phyloP scores from a whole-genome alignment of 345 rosid genomes.

The Melaleuca alternifolia region DNA sequence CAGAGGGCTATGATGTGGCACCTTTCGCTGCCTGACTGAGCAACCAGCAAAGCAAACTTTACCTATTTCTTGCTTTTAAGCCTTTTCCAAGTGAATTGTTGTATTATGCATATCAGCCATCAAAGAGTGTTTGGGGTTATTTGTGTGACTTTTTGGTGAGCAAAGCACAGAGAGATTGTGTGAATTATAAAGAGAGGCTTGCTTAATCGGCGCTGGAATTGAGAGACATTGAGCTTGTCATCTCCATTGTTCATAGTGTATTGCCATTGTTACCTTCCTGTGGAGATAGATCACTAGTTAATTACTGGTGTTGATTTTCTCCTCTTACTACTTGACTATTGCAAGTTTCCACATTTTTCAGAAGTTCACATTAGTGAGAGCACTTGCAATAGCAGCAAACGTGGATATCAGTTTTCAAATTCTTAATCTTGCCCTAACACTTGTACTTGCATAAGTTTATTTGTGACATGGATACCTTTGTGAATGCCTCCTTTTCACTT shows the following conservation, averaged over 20 bases:
- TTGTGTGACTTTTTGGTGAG: background rate
- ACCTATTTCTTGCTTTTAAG: background rate
- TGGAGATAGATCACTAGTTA: background rate
- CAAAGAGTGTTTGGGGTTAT: background rate
- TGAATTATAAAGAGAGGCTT: background rate
- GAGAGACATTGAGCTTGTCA: background rate
- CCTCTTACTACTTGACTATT: background rate
- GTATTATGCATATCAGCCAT: background rate
- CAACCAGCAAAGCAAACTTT: background rate
- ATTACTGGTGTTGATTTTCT: background rate
- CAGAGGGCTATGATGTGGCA: background rate
- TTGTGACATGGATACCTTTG: slow-evolving; percentile 35
- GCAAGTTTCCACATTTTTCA: background rate
- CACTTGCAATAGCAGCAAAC: background rate
- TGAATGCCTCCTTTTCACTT: slow-evolving; percentile 64
- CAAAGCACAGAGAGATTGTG: background rate
- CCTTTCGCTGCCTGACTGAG: background rate
- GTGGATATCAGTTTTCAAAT: background rate
- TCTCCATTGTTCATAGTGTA: background rate
- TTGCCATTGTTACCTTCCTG: background rate
- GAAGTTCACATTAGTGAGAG: background rate
- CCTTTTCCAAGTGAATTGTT: background rate
- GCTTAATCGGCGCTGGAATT: background rate
- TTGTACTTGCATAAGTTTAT: background rate
- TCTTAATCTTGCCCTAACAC: background rate